Conservation (phyloP, 164 flowering plant genomes). For the Tetrastigma voinierianum region DNA sequence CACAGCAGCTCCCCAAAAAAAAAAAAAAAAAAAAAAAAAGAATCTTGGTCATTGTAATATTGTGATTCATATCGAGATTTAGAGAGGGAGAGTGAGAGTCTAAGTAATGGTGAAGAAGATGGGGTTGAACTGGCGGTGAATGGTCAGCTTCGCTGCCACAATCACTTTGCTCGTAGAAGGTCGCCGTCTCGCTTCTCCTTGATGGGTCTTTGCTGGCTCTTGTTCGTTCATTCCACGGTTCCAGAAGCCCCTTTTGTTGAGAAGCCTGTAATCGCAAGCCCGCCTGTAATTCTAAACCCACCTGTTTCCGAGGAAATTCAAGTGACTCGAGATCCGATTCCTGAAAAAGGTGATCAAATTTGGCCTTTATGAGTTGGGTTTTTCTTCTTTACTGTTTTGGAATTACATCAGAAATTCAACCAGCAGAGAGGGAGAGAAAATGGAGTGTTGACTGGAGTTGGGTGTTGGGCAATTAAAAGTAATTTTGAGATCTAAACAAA, state of each 20-base stretch:
- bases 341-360: constrained; percentile 20
- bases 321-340: constrained; percentile 23
- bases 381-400: background rate
- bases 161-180: constrained; percentile 26
- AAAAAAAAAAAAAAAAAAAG: too few relatives aligned
- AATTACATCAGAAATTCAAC: background rate
- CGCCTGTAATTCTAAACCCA: background rate
- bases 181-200: constrained; percentile 30
- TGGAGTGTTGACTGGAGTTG: too few relatives aligned
- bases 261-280: too few relatives aligned
- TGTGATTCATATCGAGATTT: too few relatives aligned
- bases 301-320: constrained; percentile 10
- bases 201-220: constrained; percentile 38
- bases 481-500: background rate
- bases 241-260: constrained; percentile 22
- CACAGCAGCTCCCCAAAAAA: too few relatives aligned
- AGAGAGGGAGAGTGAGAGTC: background rate
- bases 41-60: too few relatives aligned
- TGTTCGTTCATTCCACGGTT: constrained; percentile 20
- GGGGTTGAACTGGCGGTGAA: constrained; percentile 25
- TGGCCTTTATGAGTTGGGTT: background rate
- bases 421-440: too few relatives aligned
- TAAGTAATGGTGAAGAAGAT: constrained; percentile 17
- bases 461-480: too few relatives aligned
- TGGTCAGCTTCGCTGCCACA: constrained; percentile 26